A percentile compares a stretch with the other conserved stretches of the same genome.
Conservation (phyloP, 306 rosid species). For the Cicer chorassanicum region DNA sequence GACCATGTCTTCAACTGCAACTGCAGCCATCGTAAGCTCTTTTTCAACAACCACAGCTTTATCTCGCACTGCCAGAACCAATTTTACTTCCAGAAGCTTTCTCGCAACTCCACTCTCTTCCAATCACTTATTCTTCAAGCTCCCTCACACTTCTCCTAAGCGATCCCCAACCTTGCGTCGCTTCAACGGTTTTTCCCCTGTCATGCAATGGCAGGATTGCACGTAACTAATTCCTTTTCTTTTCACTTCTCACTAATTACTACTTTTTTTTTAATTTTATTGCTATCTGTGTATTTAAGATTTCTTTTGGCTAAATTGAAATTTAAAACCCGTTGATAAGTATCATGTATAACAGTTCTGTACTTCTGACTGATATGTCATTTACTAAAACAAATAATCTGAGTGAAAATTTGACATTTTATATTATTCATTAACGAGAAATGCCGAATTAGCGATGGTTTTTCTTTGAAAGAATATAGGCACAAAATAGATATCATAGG, state of each 20-base stretch:
- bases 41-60: constrained; percentile 41
- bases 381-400: neutral
- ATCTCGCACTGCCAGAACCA: constrained; percentile 35
- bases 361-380: neutral
- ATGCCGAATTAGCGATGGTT: neutral
- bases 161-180: constrained; percentile 50
- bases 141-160: constrained; percentile 45
- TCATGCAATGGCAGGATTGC: constrained; percentile 99
- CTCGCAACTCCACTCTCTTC: constrained; percentile 48
- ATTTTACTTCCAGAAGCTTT: constrained; percentile 44
- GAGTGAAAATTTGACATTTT: neutral
- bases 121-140: constrained; percentile 48
- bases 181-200: constrained; percentile 60
- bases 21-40: constrained; percentile 25
- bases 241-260: neutral
- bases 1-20: constrained; percentile 57
- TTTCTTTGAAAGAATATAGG: neutral
- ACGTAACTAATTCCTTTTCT: constrained; percentile 59
- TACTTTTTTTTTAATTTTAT: neutral
- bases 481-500: too few species aligned
- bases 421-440: neutral
- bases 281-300: neutral
- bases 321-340: neutral
- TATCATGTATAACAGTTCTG: neutral
- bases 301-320: neutral